Evolutionary conservation across 306 rosid species (phyloP).

Genomic region (Quercus berberidifolia): DNA sequence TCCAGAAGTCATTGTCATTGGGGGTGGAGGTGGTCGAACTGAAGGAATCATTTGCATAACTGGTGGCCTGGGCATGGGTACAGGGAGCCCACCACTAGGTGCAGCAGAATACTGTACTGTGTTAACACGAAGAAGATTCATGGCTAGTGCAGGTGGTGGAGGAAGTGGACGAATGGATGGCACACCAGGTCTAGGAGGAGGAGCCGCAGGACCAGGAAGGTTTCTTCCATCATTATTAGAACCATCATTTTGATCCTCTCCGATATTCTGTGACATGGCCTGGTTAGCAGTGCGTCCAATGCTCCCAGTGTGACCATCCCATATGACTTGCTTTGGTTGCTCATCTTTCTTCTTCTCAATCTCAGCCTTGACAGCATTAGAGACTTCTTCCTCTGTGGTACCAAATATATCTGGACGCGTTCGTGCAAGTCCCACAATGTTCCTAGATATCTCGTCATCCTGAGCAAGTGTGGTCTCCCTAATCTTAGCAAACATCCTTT

Average conservation of each 20-base stretch:
- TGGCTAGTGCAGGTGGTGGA: constrained; percentile 84
- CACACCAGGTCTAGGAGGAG: constrained; percentile 83
- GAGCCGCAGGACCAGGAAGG: constrained; percentile 91
- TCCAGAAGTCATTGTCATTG: constrained; percentile 60
- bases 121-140: constrained; percentile 79
- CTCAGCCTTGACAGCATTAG: constrained; percentile 97
- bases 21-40: constrained; percentile 60
- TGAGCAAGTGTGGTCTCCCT: constrained; percentile 97
- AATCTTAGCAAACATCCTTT: constrained; percentile 96
- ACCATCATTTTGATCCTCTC: constrained; percentile 63
- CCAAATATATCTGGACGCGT: constrained; percentile 97
- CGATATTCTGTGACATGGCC: constrained; percentile 80
- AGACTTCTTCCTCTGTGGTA: constrained; percentile 96
- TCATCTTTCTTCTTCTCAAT: constrained; percentile 94
- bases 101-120: constrained; percentile 60
- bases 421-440: constrained; percentile 91
- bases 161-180: constrained; percentile 90
- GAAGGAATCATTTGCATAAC: constrained; percentile 55
- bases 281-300: constrained; percentile 93
- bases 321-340: constrained; percentile 96
- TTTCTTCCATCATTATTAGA: constrained; percentile 48
- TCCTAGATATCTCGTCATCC: constrained; percentile 85
- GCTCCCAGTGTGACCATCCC: constrained; percentile 99
- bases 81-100: constrained; percentile 46
- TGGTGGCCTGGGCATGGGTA: constrained; percentile 67